These are phyloP conservation scores for Sphagnum magellanicum DNA, from an alignment of 228 moss, liverwort and hornwort genomes.

Conservation along the genomic window DNA sequence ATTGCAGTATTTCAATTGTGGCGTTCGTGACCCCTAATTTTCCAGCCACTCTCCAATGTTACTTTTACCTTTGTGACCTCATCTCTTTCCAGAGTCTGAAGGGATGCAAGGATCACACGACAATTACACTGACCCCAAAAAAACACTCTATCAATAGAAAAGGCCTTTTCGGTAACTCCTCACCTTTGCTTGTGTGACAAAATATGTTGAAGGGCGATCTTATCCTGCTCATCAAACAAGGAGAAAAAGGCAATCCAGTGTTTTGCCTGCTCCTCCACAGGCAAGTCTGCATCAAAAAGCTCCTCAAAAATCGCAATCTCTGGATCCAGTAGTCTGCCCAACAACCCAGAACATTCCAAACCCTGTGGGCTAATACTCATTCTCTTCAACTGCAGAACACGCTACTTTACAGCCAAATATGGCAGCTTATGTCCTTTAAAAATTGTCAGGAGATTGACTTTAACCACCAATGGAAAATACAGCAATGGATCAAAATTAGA, in stretches of 20 bases:
- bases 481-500: neutral
- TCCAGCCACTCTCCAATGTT: too few species aligned
- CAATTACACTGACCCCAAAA: conserved; percentile 1
- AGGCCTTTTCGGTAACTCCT: neutral
- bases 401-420: neutral
- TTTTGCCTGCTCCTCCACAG: conserved; percentile 39
- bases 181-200: conserved; percentile 48
- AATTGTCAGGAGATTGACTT: neutral
- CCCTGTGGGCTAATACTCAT: neutral
- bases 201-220: conserved; percentile 43
- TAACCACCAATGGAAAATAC: neutral
- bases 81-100: too few species aligned
- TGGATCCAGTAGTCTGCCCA: conserved; percentile 37
- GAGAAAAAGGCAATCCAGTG: conserved; percentile 45
- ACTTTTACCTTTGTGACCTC: too few species aligned
- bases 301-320: conserved; percentile 49
- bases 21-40: too few species aligned
- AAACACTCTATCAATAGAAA: too few species aligned
- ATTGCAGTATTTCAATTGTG: neutral
- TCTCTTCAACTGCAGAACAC: neutral
- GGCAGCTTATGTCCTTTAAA: neutral
- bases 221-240: conserved; percentile 39
- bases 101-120: too few species aligned
- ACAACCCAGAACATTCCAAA: neutral
- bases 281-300: conserved; percentile 27